phyloP scores from a whole-genome alignment of 495 filamentous ascomycete species.

The Cladorrhinum samala region DNA sequence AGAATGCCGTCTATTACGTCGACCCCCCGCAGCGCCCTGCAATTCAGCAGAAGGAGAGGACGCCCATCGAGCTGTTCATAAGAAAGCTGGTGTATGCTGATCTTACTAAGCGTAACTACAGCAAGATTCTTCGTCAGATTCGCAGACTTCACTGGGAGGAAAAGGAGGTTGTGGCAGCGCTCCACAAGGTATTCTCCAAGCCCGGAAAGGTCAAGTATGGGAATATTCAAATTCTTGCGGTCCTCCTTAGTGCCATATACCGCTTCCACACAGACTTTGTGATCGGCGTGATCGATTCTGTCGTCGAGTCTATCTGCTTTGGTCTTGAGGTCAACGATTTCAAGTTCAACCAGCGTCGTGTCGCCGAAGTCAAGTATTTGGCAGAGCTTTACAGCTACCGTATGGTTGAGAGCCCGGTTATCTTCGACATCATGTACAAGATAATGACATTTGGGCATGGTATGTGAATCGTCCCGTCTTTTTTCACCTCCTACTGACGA shows the following conservation, averaged over 20 bases:
- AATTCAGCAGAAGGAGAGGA: constrained; percentile 93
- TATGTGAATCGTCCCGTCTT: constrained; percentile 28
- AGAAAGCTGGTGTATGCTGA: constrained; percentile 87
- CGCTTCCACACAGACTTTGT: constrained; percentile 89
- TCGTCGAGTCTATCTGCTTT: constrained; percentile 80
- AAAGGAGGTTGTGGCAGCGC: constrained; percentile 70
- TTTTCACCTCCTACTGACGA: constrained; percentile 1
- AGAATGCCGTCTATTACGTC: constrained; percentile 98
- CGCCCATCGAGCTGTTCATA: constrained; percentile 86
- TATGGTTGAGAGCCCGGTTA: constrained; percentile 90
- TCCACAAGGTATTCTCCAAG: constrained; percentile 90
- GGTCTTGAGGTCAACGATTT: constrained; percentile 96
- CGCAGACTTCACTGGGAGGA: constrained; percentile 98
- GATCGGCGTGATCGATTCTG: constrained; percentile 78
- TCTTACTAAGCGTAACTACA: constrained; percentile 88
- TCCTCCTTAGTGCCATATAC: constrained; percentile 81
- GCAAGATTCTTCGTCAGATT: constrained; percentile 85
- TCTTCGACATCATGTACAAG: constrained; percentile 92
- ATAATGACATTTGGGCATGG: constrained; percentile 88
- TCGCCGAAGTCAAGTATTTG: constrained; percentile 94
- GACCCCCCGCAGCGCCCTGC: constrained; percentile 90
- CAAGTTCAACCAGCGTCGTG: constrained; percentile 91
- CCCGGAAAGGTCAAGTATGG: constrained; percentile 96
- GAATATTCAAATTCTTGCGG: constrained; percentile 90
- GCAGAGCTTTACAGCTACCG: constrained; percentile 98